Evolutionary conservation across 1,284 basidiomycete genomes (phyloP).

Genomic region (Mycosarcoma maydis): DNA sequence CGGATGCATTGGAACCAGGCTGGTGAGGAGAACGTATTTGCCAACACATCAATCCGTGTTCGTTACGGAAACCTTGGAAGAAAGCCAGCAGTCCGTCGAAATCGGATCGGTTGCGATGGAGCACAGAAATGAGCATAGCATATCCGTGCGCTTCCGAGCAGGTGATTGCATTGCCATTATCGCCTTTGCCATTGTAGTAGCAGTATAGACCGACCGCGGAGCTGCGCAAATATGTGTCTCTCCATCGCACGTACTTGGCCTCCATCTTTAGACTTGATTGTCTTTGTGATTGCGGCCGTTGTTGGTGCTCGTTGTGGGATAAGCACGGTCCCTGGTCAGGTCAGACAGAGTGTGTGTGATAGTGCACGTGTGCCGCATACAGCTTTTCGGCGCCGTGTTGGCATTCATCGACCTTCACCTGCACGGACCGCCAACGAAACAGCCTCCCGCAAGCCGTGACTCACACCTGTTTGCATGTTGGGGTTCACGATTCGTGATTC

Average conservation of each 20-base stretch:
- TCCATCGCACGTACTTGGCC: slow-evolving; percentile 46
- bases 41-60: slow-evolving; percentile 60
- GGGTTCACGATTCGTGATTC: too few relatives aligned
- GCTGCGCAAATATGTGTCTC: slow-evolving; percentile 29
- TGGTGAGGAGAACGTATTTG: slow-evolving; percentile 43
- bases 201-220: slow-evolving; percentile 48
- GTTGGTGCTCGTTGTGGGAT: too few relatives aligned
- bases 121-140: slow-evolving; percentile 59
- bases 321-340: too few relatives aligned
- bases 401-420: too few relatives aligned
- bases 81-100: slow-evolving; percentile 56
- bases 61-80: slow-evolving; percentile 52
- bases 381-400: too few relatives aligned
- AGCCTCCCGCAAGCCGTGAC: too few relatives aligned
- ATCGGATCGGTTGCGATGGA: slow-evolving; percentile 54
- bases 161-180: slow-evolving; percentile 61
- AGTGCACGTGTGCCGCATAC: too few relatives aligned
- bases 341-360: slow-evolving; percentile 4
- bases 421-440: too few relatives aligned
- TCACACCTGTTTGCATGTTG: too few relatives aligned
- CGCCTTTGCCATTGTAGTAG: slow-evolving; percentile 56
- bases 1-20: slow-evolving; percentile 15
- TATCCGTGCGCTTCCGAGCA: slow-evolving; percentile 64
- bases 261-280: slow-evolving; percentile 31
- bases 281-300: too few relatives aligned